Conservation (phyloP, 805 yeast genomes). For the Monosporozyma servazzii region DNA sequence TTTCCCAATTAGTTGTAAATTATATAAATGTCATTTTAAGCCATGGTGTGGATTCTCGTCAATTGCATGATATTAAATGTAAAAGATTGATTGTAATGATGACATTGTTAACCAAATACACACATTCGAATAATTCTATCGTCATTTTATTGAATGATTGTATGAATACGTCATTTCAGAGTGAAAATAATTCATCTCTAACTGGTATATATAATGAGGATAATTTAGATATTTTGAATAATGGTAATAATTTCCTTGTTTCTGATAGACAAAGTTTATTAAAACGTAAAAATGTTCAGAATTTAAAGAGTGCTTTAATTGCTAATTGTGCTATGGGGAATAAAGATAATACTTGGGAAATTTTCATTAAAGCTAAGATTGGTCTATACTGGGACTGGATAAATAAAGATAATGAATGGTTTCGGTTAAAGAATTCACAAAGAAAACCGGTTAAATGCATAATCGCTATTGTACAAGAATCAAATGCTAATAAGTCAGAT, state of each 20-base stretch:
- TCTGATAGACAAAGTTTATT: slow-evolving; percentile 4
- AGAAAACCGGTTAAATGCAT: not conserved
- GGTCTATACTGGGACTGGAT: slow-evolving; percentile 27
- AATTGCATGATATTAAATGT: slow-evolving; percentile 24
- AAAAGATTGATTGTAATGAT: slow-evolving; percentile 19
- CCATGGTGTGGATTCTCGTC: not conserved
- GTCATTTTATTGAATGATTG: slow-evolving; percentile 24
- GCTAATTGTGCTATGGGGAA: slow-evolving; percentile 26
- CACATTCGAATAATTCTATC: slow-evolving; percentile 14
- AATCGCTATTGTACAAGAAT: not conserved
- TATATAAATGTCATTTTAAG: slow-evolving; percentile 11
- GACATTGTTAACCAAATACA: slow-evolving; percentile 23
- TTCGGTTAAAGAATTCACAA: not conserved
- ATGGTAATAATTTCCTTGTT: slow-evolving; percentile 18
- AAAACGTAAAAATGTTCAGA: slow-evolving; percentile 19
- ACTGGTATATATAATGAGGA: slow-evolving; percentile 7
- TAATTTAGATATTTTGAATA: slow-evolving; percentile 12
- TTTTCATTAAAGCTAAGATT: slow-evolving; percentile 19
- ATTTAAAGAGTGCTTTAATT: slow-evolving; percentile 23
- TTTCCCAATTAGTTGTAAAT: slow-evolving; percentile 23
- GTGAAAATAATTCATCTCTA: not conserved
- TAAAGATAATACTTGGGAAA: slow-evolving; percentile 26
- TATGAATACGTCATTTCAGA: slow-evolving; percentile 26
- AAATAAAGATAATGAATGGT: not conserved
- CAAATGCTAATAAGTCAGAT: not conserved